Conservation (phyloP, 306 rosid species). For the Trichosanthes truncata region DNA sequence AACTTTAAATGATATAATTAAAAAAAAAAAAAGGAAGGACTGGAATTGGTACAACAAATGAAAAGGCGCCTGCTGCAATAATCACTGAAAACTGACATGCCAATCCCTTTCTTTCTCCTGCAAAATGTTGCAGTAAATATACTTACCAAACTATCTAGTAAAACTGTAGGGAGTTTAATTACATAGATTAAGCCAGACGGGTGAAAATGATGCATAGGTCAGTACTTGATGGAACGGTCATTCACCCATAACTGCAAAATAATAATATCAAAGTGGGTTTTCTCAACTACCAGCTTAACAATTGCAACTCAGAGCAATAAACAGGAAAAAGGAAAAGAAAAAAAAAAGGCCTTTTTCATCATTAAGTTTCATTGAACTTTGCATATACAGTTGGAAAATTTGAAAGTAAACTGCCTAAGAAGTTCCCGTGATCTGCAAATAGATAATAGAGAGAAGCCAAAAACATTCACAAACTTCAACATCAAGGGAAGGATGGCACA, state of each 20-base stretch:
- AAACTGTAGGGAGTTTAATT: background rate
- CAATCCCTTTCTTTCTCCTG: conserved; percentile 7
- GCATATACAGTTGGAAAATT: background rate
- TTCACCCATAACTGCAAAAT: conserved; percentile 7
- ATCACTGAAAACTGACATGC: background rate
- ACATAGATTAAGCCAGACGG: background rate
- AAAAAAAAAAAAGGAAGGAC: too few relatives aligned
- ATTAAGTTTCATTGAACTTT: conserved; percentile 3
- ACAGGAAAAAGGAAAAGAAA: background rate
- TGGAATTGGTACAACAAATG: background rate
- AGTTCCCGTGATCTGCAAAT: background rate
- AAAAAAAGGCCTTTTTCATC: background rate
- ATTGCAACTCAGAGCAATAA: background rate
- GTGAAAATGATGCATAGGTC: background rate
- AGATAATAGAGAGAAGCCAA: background rate
- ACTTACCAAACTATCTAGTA: conserved; percentile 19
- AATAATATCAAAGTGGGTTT: conserved; percentile 5
- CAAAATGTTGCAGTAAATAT: conserved; percentile 14
- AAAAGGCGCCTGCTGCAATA: background rate
- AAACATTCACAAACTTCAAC: conserved; percentile 1
- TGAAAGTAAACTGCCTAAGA: background rate
- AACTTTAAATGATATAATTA: background rate
- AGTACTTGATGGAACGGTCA: background rate
- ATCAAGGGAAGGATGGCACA: conserved; percentile 6
- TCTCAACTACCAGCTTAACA: conserved; percentile 3